Percentiles rank a stretch among this genome's conserved stretches.
Conservation (phyloP, 495 filamentous ascomycete species). For the Penicillium parvum region DNA sequence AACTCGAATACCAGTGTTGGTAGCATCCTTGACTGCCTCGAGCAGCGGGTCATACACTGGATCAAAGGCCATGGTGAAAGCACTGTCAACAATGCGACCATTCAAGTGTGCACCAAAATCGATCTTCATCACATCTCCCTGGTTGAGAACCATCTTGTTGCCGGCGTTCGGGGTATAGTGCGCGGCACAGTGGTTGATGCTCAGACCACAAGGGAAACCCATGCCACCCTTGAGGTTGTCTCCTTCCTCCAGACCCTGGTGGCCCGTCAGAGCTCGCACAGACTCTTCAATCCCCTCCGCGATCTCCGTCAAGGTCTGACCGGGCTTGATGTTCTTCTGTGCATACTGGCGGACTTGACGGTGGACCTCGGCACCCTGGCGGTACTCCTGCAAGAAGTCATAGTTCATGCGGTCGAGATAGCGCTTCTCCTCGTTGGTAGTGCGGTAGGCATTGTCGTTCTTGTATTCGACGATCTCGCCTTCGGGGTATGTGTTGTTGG, state of each 20-base stretch:
- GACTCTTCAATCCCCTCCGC: conserved; percentile 59
- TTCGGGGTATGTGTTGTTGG: conserved; percentile 66
- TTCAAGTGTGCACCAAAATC: conserved; percentile 65
- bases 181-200: conserved; percentile 56
- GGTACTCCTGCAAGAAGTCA: conserved; percentile 82
- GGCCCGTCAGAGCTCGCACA: conserved; percentile 52
- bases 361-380: conserved; percentile 77
- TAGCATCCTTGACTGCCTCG: conserved; percentile 57
- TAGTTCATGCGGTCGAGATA: conserved; percentile 78
- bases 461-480: conserved; percentile 75
- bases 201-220: conserved; percentile 60
- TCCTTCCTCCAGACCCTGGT: conserved; percentile 55
- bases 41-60: conserved; percentile 58
- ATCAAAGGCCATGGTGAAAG: conserved; percentile 61
- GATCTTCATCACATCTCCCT: conserved; percentile 63
- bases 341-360: conserved; percentile 57
- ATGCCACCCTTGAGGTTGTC: conserved; percentile 54
- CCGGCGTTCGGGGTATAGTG: conserved; percentile 63
- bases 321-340: conserved; percentile 52
- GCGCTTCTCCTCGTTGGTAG: conserved; percentile 82
- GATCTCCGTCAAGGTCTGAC: conserved; percentile 54
- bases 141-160: conserved; percentile 52
- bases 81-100: conserved; percentile 61
- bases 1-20: conserved; percentile 56
- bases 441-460: conserved; percentile 76